Evolutionary conservation across 345 rosid species (phyloP).

Genomic region (Lepidium aucheri): DNA sequence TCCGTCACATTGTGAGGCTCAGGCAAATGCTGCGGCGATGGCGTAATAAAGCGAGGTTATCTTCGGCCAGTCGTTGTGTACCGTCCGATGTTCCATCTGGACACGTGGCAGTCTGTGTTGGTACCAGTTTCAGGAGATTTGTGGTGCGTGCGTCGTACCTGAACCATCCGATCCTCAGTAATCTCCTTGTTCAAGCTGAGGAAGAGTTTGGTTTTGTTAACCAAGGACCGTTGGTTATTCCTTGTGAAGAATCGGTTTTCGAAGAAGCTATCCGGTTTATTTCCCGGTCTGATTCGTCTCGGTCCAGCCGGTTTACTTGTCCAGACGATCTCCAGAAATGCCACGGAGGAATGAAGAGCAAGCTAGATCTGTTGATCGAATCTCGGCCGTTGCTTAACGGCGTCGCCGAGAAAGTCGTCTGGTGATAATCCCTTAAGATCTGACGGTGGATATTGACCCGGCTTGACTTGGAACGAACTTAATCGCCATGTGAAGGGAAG

Average conservation of each 20-base stretch:
- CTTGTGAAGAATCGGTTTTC: slow-evolving; percentile 82
- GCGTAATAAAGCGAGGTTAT: slow-evolving; percentile 78
- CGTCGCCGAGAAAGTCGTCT: slow-evolving; percentile 38
- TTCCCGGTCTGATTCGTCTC: slow-evolving; percentile 52
- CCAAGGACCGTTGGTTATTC: slow-evolving; percentile 79
- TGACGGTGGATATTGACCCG: neutral
- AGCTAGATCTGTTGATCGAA: slow-evolving; percentile 57
- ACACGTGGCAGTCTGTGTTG: slow-evolving; percentile 82
- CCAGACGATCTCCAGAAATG: slow-evolving; percentile 52
- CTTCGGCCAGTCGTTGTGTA: slow-evolving; percentile 41
- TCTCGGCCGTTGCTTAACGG: slow-evolving; percentile 73
- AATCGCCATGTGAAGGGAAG: too few species aligned
- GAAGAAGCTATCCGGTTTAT: slow-evolving; percentile 69
- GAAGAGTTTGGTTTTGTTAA: slow-evolving; percentile 80
- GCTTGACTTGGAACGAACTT: too few species aligned
- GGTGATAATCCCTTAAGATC: slow-evolving; percentile 22
- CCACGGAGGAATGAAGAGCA: slow-evolving; percentile 36
- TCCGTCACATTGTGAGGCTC: slow-evolving; percentile 88
- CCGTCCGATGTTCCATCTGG: slow-evolving; percentile 93
- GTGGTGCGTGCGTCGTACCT: slow-evolving; percentile 83
- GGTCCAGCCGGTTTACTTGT: slow-evolving; percentile 36
- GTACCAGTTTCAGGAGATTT: slow-evolving; percentile 53
- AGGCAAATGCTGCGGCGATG: slow-evolving; percentile 80
- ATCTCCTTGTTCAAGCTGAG: slow-evolving; percentile 64
- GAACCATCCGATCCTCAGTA: slow-evolving; percentile 78